Percentiles rank a stretch among this genome's conserved stretches.
Conservation (phyloP, 108 stramenopile species). For the Nitzschia palea region DNA sequence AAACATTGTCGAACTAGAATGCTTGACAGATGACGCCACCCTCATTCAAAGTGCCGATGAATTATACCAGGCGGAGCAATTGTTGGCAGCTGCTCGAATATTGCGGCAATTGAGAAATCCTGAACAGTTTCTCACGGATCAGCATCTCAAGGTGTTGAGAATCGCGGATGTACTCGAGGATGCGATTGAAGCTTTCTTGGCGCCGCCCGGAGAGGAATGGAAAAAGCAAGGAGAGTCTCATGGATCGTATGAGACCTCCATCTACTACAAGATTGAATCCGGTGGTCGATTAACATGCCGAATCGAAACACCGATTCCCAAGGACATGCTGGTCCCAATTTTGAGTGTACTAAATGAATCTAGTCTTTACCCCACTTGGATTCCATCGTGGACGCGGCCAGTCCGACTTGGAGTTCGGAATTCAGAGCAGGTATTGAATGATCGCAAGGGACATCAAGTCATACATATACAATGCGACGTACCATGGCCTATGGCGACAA, state of each 20-base stretch:
- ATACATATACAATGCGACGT: conserved; percentile 45
- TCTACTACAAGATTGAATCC: conserved; percentile 66
- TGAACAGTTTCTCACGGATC: neutral
- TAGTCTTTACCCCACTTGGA: conserved; percentile 65
- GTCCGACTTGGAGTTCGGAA: conserved; percentile 44
- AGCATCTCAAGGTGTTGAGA: conserved; percentile 35
- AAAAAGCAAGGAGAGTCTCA: conserved; percentile 61
- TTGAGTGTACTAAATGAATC: conserved; percentile 75
- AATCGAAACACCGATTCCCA: conserved; percentile 62
- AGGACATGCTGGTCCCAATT: conserved; percentile 57
- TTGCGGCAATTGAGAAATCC: conserved; percentile 24
- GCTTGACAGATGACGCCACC: conserved; percentile 4
- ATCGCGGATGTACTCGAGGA: conserved; percentile 38
- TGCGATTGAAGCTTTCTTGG: conserved; percentile 32
- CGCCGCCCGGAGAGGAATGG: conserved; percentile 45
- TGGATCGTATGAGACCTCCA: conserved; percentile 52
- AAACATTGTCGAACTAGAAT: neutral
- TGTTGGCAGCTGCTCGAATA: conserved; percentile 42
- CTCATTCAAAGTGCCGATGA: conserved; percentile 27
- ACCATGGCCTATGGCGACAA: conserved; percentile 63
- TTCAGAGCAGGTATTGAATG: conserved; percentile 53
- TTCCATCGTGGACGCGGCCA: conserved; percentile 55
- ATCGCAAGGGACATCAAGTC: conserved; percentile 57
- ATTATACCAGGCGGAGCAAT: conserved; percentile 26
- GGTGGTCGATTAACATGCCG: conserved; percentile 48